Base-by-base conservation (phyloP, 2,329 filamentous ascomycete species). In the Ophiocordyceps robertsii region DNA sequence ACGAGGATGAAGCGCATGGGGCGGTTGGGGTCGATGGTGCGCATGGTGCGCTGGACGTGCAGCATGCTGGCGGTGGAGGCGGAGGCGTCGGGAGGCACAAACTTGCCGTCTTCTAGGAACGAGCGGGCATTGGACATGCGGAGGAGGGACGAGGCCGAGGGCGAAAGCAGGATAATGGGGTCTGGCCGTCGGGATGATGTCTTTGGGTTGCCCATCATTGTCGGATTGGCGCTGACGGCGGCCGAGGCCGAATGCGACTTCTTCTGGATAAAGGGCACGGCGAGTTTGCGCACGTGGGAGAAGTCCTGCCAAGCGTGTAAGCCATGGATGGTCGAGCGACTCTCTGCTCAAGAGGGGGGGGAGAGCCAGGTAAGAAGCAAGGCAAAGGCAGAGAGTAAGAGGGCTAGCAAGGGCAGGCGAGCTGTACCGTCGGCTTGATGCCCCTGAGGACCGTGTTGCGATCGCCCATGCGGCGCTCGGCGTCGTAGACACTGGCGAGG, bases 81-180 rank as follows among this genome's bases (percentile, higher is more conserved):
- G 52, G 77, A 77, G 43, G 77, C 59, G 70, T 89, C 83, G 4
- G 87, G 75, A 1, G 87, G 85, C 6, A 81, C 71, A 65, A 90
- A 98, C 49, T 82, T 70, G 44, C 89, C 89, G 44, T 80, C 75
- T 59, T 90, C 82, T 49, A 98, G 82, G 71, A 98, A 96, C 29
- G 84, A 81, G 57, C 94, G 93, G 63, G 93, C 87, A 60, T 98
- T 98, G 42, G 86, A 84, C 77, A 96, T 87, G 60, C 90, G 88
- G 32, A 98, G 80, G 39, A 96, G 78, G 2, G 89, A 93, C 3
- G 90, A 95, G 11, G 90, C 92, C 2, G 90, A 96, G 1, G 92
- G 92, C 0, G 92, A 96, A 47, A 98, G 81, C 27, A 98, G 80
- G 60, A 98, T 95, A 64, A 98, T 98, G 39, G 92, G 92, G 58